A percentile compares a stretch with the other conserved stretches of the same genome.
Evolutionary conservation across 495 filamentous ascomycete genomes (phyloP).

Genomic region (Bathelium albidoporum): DNA sequence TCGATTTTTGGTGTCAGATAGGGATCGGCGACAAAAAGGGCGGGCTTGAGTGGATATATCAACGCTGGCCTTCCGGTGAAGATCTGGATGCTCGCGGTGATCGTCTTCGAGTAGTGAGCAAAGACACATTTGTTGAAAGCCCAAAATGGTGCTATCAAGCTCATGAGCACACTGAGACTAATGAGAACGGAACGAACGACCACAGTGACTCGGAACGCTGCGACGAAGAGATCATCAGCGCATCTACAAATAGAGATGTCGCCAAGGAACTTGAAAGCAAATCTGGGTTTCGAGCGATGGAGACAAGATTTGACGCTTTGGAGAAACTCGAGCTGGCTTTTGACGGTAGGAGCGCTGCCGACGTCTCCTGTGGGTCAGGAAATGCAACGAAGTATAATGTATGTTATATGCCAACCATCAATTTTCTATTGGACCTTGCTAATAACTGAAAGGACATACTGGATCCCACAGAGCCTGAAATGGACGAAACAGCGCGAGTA

Average conservation of each 20-base stretch:
- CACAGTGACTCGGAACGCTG: background rate
- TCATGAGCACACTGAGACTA: background rate
- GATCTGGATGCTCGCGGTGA: slow-evolving; percentile 58
- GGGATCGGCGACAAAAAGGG: slow-evolving; percentile 80
- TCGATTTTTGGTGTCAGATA: slow-evolving; percentile 96
- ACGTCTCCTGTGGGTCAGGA: slow-evolving; percentile 25
- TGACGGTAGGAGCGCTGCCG: slow-evolving; percentile 27
- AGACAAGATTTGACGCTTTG: slow-evolving; percentile 25
- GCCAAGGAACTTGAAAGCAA: background rate
- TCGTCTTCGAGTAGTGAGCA: slow-evolving; percentile 67
- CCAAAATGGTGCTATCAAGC: background rate
- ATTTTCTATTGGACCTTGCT: slow-evolving; percentile 5
- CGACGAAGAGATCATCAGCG: background rate
- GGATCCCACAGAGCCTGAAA: slow-evolving; percentile 51
- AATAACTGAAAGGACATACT: slow-evolving; percentile 21
- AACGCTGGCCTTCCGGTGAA: slow-evolving; percentile 56
- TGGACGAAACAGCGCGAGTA: slow-evolving; percentile 46
- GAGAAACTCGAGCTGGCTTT: slow-evolving; percentile 8
- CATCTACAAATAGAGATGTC: background rate
- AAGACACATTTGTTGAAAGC: slow-evolving; percentile 52
- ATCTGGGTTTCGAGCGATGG: slow-evolving; percentile 21
- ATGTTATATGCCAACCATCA: slow-evolving; percentile 16
- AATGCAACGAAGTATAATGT: slow-evolving; percentile 36
- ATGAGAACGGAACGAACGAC: no score
- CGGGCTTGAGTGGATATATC: slow-evolving; percentile 83